phyloP scores from a whole-genome alignment of 108 stramenopile species.

The Skeletonema menzelii region DNA sequence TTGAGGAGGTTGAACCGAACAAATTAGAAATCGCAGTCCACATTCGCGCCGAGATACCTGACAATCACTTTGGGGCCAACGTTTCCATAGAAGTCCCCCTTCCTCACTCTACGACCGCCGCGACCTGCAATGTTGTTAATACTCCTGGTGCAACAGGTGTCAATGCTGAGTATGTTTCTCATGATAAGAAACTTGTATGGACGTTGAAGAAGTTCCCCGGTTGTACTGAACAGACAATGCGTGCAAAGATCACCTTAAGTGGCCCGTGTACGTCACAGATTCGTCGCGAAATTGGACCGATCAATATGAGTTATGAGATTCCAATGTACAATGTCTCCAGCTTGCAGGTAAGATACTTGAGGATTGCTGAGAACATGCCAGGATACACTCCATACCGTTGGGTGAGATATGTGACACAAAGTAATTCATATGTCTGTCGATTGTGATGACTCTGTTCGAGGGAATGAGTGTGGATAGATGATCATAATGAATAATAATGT shows the following conservation, averaged over 20 bases:
- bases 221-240: conserved; percentile 92
- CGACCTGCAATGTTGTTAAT: conserved; percentile 67
- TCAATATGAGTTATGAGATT: conserved; percentile 98
- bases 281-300: conserved; percentile 94
- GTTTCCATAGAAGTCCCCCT: conserved; percentile 89
- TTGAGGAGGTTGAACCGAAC: conserved; percentile 92
- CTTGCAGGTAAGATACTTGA: conserved; percentile 96
- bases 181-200: conserved; percentile 91
- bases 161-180: conserved; percentile 80
- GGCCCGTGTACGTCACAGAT: conserved; percentile 81
- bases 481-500: not conserved
- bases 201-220: conserved; percentile 98
- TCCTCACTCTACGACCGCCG: conserved; percentile 77
- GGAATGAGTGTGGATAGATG: not conserved
- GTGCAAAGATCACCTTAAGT: conserved; percentile 79
- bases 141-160: conserved; percentile 65
- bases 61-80: conserved; percentile 96
- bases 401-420: conserved; percentile 99
- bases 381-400: conserved; percentile 99
- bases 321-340: conserved; percentile 99
- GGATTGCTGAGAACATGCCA: conserved; percentile 94
- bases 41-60: conserved; percentile 96
- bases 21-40: conserved; percentile 87
- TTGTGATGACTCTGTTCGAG: conserved; percentile 50
- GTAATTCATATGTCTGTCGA: conserved; percentile 94